These are phyloP conservation scores for Scutellaria barbata DNA, from an alignment of 257 asterid species.

Conservation along the genomic window DNA sequence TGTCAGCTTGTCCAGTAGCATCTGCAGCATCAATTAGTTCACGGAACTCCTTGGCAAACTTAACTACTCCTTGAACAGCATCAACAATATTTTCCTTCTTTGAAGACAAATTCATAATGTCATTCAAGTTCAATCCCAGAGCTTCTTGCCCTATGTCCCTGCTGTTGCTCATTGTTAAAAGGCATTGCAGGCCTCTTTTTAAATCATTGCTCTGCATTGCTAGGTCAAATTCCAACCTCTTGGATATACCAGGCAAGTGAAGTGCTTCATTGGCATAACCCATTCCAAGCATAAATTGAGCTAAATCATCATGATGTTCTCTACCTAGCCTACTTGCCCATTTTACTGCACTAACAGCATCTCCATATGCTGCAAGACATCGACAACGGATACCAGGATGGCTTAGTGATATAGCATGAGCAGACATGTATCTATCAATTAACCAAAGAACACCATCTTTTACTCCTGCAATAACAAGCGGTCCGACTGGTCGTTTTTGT, in stretches of 20 bases:
- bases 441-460: constrained; percentile 98
- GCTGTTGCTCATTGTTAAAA: constrained; percentile 96
- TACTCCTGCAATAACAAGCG: constrained; percentile 88
- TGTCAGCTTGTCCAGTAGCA: constrained; percentile 97
- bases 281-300: constrained; percentile 99
- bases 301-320: constrained; percentile 98
- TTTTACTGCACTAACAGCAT: constrained; percentile 98
- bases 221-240: constrained; percentile 91
- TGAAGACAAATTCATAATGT: constrained; percentile 82
- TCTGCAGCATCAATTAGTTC: constrained; percentile 98
- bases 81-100: constrained; percentile 91
- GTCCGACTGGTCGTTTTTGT: constrained; percentile 96
- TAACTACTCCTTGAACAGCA: constrained; percentile 95
- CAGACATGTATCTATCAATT: constrained; percentile 89
- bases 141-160: constrained; percentile 97
- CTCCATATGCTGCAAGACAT: constrained; percentile 98
- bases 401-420: constrained; percentile 95
- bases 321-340: constrained; percentile 99
- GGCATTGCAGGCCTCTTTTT: constrained; percentile 95
- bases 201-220: constrained; percentile 96
- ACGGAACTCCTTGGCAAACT: constrained; percentile 90
- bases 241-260: constrained; percentile 98
- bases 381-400: constrained; percentile 99
- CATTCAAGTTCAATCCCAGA: constrained; percentile 86
- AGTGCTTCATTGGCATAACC: constrained; percentile 99